phyloP scores from a whole-genome alignment of 768 basidiomycete genomes.

The Chalciporus chontae region DNA sequence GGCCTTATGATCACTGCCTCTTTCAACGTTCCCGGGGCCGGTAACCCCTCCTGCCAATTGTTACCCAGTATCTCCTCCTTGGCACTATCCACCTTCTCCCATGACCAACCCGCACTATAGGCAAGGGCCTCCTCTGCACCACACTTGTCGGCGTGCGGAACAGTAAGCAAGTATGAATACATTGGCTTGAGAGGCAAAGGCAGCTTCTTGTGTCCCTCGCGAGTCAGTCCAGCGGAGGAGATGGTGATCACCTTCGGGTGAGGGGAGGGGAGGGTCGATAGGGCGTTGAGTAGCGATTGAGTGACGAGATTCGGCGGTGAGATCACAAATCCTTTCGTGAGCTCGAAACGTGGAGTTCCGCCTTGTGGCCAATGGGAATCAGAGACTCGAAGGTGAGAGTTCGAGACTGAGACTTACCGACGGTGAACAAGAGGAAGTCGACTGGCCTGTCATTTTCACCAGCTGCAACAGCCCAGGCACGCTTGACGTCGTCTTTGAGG shows the following conservation, averaged over 20 bases:
- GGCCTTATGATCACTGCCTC: conserved; percentile 44
- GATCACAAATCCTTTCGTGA: conserved; percentile 47
- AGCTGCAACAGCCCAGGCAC: conserved; percentile 45
- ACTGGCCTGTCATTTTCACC: conserved; percentile 33
- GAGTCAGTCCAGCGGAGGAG: conserved; percentile 51
- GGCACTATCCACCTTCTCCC: conserved; percentile 46
- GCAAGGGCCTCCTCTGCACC: conserved; percentile 51
- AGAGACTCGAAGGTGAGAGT: neutral
- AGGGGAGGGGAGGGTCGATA: conserved; percentile 49
- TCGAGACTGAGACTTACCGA: conserved; percentile 41
- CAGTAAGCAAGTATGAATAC: conserved; percentile 42
- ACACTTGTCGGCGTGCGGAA: conserved; percentile 59
- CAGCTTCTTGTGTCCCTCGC: conserved; percentile 39
- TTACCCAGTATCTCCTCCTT: conserved; percentile 39
- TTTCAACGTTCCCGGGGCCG: conserved; percentile 41
- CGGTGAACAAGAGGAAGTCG: conserved; percentile 57
- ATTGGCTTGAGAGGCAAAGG: conserved; percentile 48
- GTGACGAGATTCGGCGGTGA: conserved; percentile 58
- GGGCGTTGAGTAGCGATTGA: conserved; percentile 48
- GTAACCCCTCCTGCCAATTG: conserved; percentile 43
- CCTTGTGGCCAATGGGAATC: conserved; percentile 2
- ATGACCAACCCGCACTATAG: conserved; percentile 48
- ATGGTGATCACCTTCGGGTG: conserved; percentile 52
- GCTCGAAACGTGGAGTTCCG: conserved; percentile 37
- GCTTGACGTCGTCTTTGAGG: conserved; percentile 45